Evolutionary conservation across 1,139 yeast species (phyloP), one percentile per base, ranked within the genome.

Genomic region (Yamadazyma conglobata): DNA sequence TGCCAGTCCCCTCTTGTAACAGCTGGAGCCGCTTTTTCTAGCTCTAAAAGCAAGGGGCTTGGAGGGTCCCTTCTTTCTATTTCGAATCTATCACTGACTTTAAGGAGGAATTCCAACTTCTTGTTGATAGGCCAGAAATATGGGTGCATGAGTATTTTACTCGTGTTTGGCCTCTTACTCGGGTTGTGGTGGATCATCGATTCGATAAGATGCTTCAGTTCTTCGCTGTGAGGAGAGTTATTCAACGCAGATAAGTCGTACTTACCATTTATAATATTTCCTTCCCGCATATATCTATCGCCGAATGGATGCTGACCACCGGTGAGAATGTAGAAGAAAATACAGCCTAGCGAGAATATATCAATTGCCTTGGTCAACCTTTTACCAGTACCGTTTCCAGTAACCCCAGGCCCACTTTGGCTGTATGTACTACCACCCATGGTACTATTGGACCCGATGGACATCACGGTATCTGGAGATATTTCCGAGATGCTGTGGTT

Each of bases 281-380:
- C 93, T 50, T 91, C 97, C 30, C 98, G 70, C 47, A 82, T 58
- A 46, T 86, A 88, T 33, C 87, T 66, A 47, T 85, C 94, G 9
- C 98, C 98, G 62, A 86, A 91, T 3, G 98, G 98, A 62, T 91
- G 98, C n/a, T 59, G 55, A 0, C 99, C 98, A 10, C 75, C 75
- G 0, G 95, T 74, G 26, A 93, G 58, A 23, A 89, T 83, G 51
- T 88, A 93, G 52, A 74, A 89, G 51, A 86, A 93, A 0, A 91
- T 93, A 60, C 98, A 93, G 0, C 98, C 99, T 40, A 89, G 64
- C 0, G 97, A 85, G 51, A 93, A 91, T 4, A 91, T 84, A 56
- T 91, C 99, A 38, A 93, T 86, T 0, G 96, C 91, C 42, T 91
- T 76, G 0, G 97, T 91, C 27, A 91, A 67, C 32, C 96, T 66